These are phyloP conservation scores for Fusarium sp. DNA, from an alignment of 2,329 filamentous ascomycete species.

Conservation along the genomic window DNA sequence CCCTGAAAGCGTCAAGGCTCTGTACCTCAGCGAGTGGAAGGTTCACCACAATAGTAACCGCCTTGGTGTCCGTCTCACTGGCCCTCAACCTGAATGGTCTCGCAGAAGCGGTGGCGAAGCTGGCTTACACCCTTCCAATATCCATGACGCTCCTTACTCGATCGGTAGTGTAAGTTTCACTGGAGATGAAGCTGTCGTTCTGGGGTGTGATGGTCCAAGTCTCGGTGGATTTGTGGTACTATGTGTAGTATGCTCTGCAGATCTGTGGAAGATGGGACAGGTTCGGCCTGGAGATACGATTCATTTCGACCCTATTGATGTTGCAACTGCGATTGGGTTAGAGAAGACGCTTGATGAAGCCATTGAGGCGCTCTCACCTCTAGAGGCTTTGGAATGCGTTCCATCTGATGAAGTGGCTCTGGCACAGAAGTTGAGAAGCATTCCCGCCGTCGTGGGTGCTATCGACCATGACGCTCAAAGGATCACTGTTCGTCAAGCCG, in stretches of 20 bases:
- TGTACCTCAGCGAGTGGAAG: slow-evolving; percentile 50
- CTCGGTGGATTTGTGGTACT: slow-evolving; percentile 54
- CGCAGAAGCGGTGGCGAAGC: slow-evolving; percentile 49
- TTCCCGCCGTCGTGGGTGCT: slow-evolving; percentile 20
- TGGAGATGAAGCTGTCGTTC: slow-evolving; percentile 52
- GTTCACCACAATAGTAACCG: slow-evolving; percentile 54
- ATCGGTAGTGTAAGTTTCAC: slow-evolving; percentile 55
- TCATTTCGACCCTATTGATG: slow-evolving; percentile 44
- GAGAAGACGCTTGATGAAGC: slow-evolving; percentile 33
- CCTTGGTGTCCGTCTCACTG: slow-evolving; percentile 50
- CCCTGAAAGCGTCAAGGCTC: slow-evolving; percentile 37
- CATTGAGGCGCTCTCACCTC: slow-evolving; percentile 31
- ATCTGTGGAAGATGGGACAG: slow-evolving; percentile 55
- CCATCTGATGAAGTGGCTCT: background rate
- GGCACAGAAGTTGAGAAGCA: background rate
- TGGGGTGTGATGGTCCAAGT: slow-evolving; percentile 52
- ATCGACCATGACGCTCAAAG: slow-evolving; percentile 23
- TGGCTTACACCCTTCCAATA: slow-evolving; percentile 54
- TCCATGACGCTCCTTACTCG: slow-evolving; percentile 52
- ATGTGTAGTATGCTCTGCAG: slow-evolving; percentile 49
- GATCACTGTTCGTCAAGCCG: slow-evolving; percentile 43
- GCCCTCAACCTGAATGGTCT: slow-evolving; percentile 51
- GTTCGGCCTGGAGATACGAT: slow-evolving; percentile 51
- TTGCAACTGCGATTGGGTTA: slow-evolving; percentile 39
- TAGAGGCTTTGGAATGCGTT: background rate